Evolutionary conservation across 1,284 basidiomycete species (phyloP), one percentile per base, ranked within the genome.

Genomic region (Pyrrhoderma noxium): DNA sequence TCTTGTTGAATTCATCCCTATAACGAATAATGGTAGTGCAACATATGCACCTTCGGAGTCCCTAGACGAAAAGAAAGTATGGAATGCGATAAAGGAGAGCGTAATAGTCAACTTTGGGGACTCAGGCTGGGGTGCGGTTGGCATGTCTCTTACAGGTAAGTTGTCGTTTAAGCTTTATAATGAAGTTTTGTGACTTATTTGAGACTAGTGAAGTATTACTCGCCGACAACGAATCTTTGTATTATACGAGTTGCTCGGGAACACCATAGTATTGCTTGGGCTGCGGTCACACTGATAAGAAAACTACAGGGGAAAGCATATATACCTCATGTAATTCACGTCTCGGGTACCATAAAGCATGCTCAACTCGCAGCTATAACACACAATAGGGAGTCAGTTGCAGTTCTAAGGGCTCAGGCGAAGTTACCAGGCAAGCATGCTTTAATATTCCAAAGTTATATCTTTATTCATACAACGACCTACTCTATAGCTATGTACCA

Each of bases 311-410:
- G 79, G 1, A 60, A 67, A 27, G 68, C 65, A 35, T 74, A 77
- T 53, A 72, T 89, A 5, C 86, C 86, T 0, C 74, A 85, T 56
- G 80, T 89, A 16, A 70, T 89, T 0, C 85, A 87, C 57, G 70
- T 88, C 13, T 87, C 87, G 39, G 87, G 87, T 0, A 90, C 87
- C 0, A 83, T 89, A 42, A 89, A 85, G 63, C 85, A 90, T 45
- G 78, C 77, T 0, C 88, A 90, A 58, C 64, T 85, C 0, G 81
- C 83, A 9, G 84, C 86, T 1, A 82, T 89, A 39, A 66, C 73
- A 38, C 80, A 89, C 58, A 87, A 89, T 59, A 70, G 83, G 38
- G 73, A 77, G 47, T 70, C 85, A 3, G 70, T 89, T 37, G 86
- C 84, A 4, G 70, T 78, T 16, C 79, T 78, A 61, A 66, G 81